A percentile compares a stretch with the other conserved stretches of the same genome.
Evolutionary conservation across 2,329 filamentous ascomycete genomes (phyloP).

Genomic region (Pestalotiopsis sp.): DNA sequence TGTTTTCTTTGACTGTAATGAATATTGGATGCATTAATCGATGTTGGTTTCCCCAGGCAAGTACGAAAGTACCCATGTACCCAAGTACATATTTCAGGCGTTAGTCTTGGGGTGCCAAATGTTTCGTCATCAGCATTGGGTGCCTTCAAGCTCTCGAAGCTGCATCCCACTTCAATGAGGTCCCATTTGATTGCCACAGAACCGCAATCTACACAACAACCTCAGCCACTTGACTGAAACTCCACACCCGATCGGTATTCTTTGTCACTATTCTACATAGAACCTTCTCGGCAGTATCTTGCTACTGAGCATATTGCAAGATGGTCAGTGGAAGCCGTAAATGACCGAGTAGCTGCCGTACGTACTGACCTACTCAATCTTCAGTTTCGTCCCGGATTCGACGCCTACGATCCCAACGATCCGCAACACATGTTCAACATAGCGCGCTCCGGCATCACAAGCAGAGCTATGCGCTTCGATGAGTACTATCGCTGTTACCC

Average conservation of each 20-base stretch:
- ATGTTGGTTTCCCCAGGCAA: background rate
- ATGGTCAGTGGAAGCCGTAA: slow-evolving; percentile 21
- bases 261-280: background rate
- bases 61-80: background rate
- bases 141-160: slow-evolving; percentile 10
- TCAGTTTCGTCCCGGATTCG: slow-evolving; percentile 39
- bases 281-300: background rate
- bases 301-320: background rate
- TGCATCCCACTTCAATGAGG: slow-evolving; percentile 8
- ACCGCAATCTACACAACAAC: background rate
- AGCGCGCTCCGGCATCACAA: slow-evolving; percentile 42
- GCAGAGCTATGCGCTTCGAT: slow-evolving; percentile 78
- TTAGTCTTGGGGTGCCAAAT: background rate
- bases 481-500: slow-evolving; percentile 99
- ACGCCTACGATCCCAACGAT: slow-evolving; percentile 48
- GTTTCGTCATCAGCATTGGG: slow-evolving; percentile 14
- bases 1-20: too few species aligned
- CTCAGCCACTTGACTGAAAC: background rate
- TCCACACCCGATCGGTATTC: background rate
- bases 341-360: background rate
- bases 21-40: too few species aligned
- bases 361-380: background rate
- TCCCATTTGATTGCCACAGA: background rate
- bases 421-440: slow-evolving; percentile 52
- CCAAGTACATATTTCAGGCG: background rate